A percentile compares a stretch with the other conserved stretches of the same genome.
Conservation (phyloP, 257 asterid genomes). For the Plectranthus barbatus region DNA sequence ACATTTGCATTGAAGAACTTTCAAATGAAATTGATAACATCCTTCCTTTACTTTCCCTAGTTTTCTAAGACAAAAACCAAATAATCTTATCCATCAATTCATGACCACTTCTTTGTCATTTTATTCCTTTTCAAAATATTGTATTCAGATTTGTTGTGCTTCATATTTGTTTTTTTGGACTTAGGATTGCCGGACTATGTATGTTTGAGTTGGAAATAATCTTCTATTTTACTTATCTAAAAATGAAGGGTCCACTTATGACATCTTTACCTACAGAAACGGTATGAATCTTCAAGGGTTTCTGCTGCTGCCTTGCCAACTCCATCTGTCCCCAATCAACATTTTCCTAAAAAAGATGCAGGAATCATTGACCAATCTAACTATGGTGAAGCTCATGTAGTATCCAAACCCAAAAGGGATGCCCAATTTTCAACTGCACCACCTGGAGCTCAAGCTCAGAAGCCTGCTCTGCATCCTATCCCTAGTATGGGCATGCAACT, state of each 20-base stretch:
- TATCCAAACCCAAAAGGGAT: constrained; percentile 44
- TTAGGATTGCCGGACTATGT: neutral
- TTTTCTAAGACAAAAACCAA: neutral
- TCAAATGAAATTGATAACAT: neutral
- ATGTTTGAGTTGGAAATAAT: neutral
- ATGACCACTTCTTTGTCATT: neutral
- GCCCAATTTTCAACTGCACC: constrained; percentile 39
- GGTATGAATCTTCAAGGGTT: constrained; percentile 39
- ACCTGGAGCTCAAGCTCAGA: constrained; percentile 45
- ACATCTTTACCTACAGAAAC: constrained; percentile 34
- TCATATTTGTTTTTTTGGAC: neutral
- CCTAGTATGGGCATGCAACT: constrained; percentile 49
- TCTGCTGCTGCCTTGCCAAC: constrained; percentile 33
- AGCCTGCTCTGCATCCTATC: constrained; percentile 43
- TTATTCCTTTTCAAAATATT: neutral
- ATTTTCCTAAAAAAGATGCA: constrained; percentile 46
- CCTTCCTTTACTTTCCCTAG: neutral
- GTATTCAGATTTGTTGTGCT: neutral
- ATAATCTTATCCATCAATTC: neutral
- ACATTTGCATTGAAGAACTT: neutral
- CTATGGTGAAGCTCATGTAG: constrained; percentile 36
- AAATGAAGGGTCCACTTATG: neutral
- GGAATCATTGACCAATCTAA: constrained; percentile 33
- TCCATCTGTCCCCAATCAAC: constrained; percentile 52
- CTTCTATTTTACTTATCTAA: neutral